Evolutionary conservation across 148 eudicot species (phyloP).

Genomic region (Polygonum aviculare): DNA sequence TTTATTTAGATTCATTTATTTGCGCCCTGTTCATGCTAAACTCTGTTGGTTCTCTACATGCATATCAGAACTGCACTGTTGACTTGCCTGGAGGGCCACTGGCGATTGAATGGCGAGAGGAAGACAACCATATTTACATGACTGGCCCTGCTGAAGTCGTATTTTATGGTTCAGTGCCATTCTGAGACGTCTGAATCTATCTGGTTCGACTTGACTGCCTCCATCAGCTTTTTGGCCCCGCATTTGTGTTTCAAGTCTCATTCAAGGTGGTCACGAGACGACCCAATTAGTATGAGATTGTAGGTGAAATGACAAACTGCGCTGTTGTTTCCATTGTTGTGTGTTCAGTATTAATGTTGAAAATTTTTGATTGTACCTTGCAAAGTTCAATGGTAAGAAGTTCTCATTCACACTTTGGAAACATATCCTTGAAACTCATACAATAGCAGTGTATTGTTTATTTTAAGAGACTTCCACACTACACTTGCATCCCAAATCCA

Average conservation of each 20-base stretch:
- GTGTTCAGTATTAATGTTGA: neutral
- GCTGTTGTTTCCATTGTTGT: neutral
- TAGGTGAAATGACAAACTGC: neutral
- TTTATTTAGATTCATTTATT: neutral
- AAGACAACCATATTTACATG: conserved; percentile 83
- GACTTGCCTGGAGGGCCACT: conserved; percentile 96
- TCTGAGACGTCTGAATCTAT: conserved; percentile 30
- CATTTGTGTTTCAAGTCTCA: neutral
- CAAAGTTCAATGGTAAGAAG: too few species aligned
- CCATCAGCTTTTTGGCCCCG: neutral
- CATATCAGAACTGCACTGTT: conserved; percentile 57
- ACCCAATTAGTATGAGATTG: neutral
- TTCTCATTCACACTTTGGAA: too few species aligned
- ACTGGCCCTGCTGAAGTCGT: conserved; percentile 94
- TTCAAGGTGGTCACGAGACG: neutral
- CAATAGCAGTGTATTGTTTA: too few species aligned
- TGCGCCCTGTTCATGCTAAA: neutral
- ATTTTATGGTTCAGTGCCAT: conserved; percentile 63
- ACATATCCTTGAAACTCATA: too few species aligned
- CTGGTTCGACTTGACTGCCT: neutral
- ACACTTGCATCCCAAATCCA: too few species aligned
- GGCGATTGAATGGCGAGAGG: conserved; percentile 92
- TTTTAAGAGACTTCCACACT: too few species aligned
- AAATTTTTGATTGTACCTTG: too few species aligned
- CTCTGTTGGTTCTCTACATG: neutral